Conservation (phyloP, 2,329 filamentous ascomycete genomes). For the Pyricularia sp. region DNA sequence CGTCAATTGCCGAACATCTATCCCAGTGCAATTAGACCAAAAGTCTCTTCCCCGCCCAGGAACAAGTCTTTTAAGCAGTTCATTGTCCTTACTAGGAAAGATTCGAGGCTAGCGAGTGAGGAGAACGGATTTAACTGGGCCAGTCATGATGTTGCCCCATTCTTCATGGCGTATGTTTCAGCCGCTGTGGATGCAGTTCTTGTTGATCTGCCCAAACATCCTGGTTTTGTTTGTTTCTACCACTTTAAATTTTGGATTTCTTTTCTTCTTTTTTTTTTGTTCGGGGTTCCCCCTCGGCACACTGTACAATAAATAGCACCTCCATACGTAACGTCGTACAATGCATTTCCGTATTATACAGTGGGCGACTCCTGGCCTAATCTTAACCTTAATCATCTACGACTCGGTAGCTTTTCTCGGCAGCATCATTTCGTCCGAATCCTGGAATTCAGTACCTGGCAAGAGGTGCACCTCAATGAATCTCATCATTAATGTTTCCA, state of each 20-base stretch:
- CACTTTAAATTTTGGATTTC: background rate
- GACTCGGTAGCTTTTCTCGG: background rate
- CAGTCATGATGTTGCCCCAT: background rate
- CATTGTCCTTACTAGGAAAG: background rate
- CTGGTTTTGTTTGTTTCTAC: background rate
- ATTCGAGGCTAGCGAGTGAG: background rate
- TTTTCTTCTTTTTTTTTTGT: too few relatives aligned
- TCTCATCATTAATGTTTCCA: background rate
- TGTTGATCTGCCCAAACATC: background rate
- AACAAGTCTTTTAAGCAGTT: background rate
- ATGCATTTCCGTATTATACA: background rate
- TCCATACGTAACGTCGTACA: too few relatives aligned
- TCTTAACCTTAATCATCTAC: background rate
- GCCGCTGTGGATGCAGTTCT: background rate
- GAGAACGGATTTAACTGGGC: background rate
- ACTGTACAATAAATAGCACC: too few relatives aligned
- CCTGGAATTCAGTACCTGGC: background rate
- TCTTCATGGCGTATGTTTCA: background rate
- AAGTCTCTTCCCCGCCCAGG: background rate
- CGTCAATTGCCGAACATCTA: background rate
- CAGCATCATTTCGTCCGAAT: background rate
- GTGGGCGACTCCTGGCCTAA: background rate
- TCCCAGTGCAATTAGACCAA: background rate
- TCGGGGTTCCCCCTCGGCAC: too few relatives aligned
- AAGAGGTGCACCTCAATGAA: background rate